phyloP scores from a whole-genome alignment of 345 rosid genomes.

The Alliaria petiolata region DNA sequence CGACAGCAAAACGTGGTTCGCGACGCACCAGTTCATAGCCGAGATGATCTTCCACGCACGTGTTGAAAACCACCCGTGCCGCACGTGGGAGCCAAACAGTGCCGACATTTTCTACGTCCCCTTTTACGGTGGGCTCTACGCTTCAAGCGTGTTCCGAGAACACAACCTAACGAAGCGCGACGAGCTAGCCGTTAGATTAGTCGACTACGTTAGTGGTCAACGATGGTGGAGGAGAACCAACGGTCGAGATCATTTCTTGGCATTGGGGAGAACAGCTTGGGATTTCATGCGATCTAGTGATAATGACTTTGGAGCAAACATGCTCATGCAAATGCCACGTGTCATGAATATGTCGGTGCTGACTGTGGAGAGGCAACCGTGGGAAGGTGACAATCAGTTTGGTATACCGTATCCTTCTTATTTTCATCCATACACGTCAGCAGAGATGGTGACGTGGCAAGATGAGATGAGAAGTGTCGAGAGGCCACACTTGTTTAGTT shows the following conservation, averaged over 20 bases:
- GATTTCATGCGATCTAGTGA: constrained; percentile 41
- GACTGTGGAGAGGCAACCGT: constrained; percentile 43
- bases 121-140: constrained; percentile 49
- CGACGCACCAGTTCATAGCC: constrained; percentile 52
- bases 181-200: constrained; percentile 27
- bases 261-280: constrained; percentile 53
- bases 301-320: constrained; percentile 47
- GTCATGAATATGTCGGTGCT: constrained; percentile 51
- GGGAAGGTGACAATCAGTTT: constrained; percentile 42
- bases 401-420: constrained; percentile 67
- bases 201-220: constrained; percentile 21
- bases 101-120: constrained; percentile 53
- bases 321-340: constrained; percentile 48
- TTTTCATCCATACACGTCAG: constrained; percentile 48
- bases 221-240: constrained; percentile 46
- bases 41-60: constrained; percentile 51
- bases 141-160: constrained; percentile 53
- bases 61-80: constrained; percentile 44
- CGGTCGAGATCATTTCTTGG: constrained; percentile 61
- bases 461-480: constrained; percentile 21
- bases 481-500: constrained; percentile 44
- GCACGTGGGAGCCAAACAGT: constrained; percentile 44
- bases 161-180: constrained; percentile 42
- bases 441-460: constrained; percentile 48
- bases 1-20: constrained; percentile 12